Evolutionary conservation across 1,284 basidiomycete genomes (phyloP).

Genomic region (Pseudozyma hubeiensis): DNA sequence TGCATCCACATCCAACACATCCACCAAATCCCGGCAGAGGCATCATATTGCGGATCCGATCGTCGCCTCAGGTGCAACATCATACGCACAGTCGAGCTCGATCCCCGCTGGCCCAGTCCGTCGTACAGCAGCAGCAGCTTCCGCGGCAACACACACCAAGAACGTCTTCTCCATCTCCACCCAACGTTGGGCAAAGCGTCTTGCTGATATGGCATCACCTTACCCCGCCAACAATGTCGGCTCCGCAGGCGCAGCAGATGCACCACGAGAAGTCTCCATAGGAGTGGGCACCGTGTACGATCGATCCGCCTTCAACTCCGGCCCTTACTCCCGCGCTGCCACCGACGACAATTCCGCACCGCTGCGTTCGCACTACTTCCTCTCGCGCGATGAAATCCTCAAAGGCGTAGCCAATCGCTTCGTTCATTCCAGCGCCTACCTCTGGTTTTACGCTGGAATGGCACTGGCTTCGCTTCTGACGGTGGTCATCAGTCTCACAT

Average conservation of each 20-base stretch:
- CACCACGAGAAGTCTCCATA: slow-evolving; percentile 26
- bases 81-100: slow-evolving; percentile 28
- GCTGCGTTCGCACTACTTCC: slow-evolving; percentile 56
- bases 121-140: slow-evolving; percentile 22
- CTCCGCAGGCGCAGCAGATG: neutral
- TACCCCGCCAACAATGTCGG: slow-evolving; percentile 7
- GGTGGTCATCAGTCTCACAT: slow-evolving; percentile 58
- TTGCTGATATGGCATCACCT: slow-evolving; percentile 38
- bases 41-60: slow-evolving; percentile 42
- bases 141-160: slow-evolving; percentile 28
- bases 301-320: slow-evolving; percentile 23
- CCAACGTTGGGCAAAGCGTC: slow-evolving; percentile 38
- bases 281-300: slow-evolving; percentile 46
- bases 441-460: slow-evolving; percentile 67
- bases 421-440: slow-evolving; percentile 65
- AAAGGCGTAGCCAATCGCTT: slow-evolving; percentile 68
- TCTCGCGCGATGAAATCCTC: slow-evolving; percentile 62
- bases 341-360: slow-evolving; percentile 9
- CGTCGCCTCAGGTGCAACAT: slow-evolving; percentile 27
- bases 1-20: neutral
- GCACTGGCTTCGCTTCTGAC: slow-evolving; percentile 63
- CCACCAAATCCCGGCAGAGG: slow-evolving; percentile 18
- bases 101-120: slow-evolving; percentile 24
- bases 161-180: slow-evolving; percentile 53
- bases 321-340: slow-evolving; percentile 19